phyloP scores from a whole-genome alignment of 2,329 filamentous ascomycete species.

The Apiospora sp. region DNA sequence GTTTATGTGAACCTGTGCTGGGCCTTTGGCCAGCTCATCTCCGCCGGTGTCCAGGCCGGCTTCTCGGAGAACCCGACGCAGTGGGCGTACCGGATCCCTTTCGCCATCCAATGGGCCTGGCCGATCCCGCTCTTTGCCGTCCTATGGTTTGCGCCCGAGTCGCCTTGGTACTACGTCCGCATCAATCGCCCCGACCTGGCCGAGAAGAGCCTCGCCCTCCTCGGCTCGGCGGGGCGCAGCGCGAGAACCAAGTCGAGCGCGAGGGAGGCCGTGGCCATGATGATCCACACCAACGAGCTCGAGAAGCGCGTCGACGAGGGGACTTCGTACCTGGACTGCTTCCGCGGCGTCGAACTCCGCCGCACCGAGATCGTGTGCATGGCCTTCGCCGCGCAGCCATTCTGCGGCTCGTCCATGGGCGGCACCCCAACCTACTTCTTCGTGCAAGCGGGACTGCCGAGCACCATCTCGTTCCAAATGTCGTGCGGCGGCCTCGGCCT shows the following conservation, averaged over 20 bases:
- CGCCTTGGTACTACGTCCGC: conserved; percentile 28
- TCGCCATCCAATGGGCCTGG: conserved; percentile 51
- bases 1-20: conserved; percentile 51
- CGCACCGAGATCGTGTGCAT: conserved; percentile 42
- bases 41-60: conserved; percentile 45
- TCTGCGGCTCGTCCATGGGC: conserved; percentile 34
- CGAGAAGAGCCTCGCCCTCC: conserved; percentile 38
- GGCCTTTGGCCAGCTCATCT: conserved; percentile 50
- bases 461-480: conserved; percentile 33
- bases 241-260: conserved; percentile 34
- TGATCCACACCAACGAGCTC: conserved; percentile 48
- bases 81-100: conserved; percentile 49
- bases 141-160: conserved; percentile 27
- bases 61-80: conserved; percentile 41
- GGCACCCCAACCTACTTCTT: conserved; percentile 43
- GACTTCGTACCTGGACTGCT: conserved; percentile 47
- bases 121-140: conserved; percentile 34
- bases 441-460: conserved; percentile 38
- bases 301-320: conserved; percentile 41
- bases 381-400: conserved; percentile 36
- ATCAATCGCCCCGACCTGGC: conserved; percentile 40
- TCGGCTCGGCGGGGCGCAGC: conserved; percentile 33
- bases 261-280: conserved; percentile 46
- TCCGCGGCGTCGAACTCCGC: conserved; percentile 46
- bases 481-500: conserved; percentile 44